phyloP scores from a whole-genome alignment of 1,139 yeast species.

The Candida sojae region DNA sequence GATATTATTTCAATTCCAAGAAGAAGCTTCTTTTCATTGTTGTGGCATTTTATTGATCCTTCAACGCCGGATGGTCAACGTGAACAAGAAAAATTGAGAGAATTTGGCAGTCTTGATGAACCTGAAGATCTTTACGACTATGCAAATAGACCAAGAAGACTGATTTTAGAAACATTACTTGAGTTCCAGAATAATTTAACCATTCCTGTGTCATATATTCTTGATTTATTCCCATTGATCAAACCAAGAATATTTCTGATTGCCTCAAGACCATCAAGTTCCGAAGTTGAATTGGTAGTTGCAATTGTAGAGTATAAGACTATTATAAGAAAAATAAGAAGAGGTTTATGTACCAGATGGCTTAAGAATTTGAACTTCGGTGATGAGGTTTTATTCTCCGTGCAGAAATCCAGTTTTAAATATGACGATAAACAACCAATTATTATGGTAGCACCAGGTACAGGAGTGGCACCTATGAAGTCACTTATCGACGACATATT shows the following conservation, averaged over 20 bases:
- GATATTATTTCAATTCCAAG: constrained; percentile 85
- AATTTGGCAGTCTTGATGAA: constrained; percentile 72
- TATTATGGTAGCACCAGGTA: constrained; percentile 83
- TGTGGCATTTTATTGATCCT: constrained; percentile 72
- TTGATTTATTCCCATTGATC: constrained; percentile 77
- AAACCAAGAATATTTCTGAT: constrained; percentile 84
- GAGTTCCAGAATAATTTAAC: constrained; percentile 73
- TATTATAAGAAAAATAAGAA: constrained; percentile 69
- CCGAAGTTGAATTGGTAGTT: constrained; percentile 61
- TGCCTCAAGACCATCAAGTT: constrained; percentile 55
- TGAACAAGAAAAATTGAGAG: constrained; percentile 73
- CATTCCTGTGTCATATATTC: constrained; percentile 71
- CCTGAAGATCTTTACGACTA: constrained; percentile 83
- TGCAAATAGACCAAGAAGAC: constrained; percentile 88
- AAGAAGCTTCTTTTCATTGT: constrained; percentile 69
- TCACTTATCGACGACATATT: constrained; percentile 50
- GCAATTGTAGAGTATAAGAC: constrained; percentile 91
- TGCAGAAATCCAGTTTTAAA: constrained; percentile 53
- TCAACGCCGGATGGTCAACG: constrained; percentile 46
- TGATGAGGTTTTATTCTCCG: constrained; percentile 54
- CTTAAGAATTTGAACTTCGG: constrained; percentile 50
- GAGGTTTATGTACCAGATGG: constrained; percentile 86
- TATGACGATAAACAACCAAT: constrained; percentile 52
- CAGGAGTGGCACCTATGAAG: constrained; percentile 90
- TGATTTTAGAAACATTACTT: constrained; percentile 75